Conservation (phyloP, 768 basidiomycete species). For the Xerocomellus chrysenteron region DNA sequence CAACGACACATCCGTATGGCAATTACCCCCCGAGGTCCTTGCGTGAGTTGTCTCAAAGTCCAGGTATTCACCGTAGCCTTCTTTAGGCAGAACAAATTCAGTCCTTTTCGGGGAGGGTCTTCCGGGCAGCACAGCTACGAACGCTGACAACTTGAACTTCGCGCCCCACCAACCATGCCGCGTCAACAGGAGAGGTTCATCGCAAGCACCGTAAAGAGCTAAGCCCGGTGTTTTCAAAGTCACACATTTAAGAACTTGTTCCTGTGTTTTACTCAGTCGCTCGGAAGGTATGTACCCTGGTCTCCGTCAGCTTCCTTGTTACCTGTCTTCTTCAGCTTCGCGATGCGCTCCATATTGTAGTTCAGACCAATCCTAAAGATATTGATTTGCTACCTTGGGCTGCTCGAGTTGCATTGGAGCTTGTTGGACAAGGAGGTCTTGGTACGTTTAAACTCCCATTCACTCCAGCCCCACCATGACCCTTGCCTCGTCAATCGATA, state of each 20-base stretch:
- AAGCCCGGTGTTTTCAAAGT: background rate
- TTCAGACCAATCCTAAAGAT: background rate
- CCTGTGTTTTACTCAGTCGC: slow-evolving; percentile 3
- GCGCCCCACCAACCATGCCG: too few relatives aligned
- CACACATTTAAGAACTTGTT: background rate
- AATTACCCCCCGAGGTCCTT: background rate
- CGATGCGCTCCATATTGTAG: background rate
- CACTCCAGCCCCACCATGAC: background rate
- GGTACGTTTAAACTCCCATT: background rate
- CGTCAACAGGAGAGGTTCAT: background rate
- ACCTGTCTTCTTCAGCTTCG: background rate
- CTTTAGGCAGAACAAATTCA: background rate
- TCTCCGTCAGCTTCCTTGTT: too few relatives aligned
- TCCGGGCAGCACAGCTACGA: background rate
- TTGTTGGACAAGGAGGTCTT: slow-evolving; percentile 2
- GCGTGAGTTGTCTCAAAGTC: background rate
- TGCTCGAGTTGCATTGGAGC: background rate
- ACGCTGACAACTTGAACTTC: background rate
- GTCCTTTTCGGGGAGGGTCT: slow-evolving; percentile 2
- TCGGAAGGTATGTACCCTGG: background rate
- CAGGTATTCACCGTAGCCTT: background rate
- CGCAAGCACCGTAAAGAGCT: slow-evolving; percentile 3
- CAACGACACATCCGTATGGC: background rate
- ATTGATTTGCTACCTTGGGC: slow-evolving; percentile 2
- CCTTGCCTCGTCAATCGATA: background rate